phyloP scores from a whole-genome alignment of 495 filamentous ascomycete genomes.

The Platismatia glauca region DNA sequence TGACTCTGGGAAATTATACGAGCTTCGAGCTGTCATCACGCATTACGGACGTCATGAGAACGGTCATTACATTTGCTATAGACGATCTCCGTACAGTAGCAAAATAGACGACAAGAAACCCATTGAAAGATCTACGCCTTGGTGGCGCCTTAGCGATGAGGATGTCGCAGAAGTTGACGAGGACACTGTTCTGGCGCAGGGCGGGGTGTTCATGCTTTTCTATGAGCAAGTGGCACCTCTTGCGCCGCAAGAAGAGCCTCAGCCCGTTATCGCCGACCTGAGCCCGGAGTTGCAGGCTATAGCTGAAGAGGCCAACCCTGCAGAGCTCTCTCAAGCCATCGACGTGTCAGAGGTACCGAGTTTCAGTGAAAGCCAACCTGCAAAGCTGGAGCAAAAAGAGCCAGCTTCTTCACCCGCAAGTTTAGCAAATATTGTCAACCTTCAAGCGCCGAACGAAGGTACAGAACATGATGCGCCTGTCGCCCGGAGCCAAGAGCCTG shows the following conservation, averaged over 20 bases:
- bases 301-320: neutral
- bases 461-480: neutral
- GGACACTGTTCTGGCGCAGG: conserved; percentile 60
- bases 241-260: neutral
- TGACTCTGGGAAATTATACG: conserved; percentile 51
- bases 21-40: conserved; percentile 75
- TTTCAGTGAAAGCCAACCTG: neutral
- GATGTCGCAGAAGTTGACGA: conserved; percentile 68
- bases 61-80: conserved; percentile 90
- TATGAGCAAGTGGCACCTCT: conserved; percentile 50
- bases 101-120: conserved; percentile 30
- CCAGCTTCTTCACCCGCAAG: neutral
- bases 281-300: neutral
- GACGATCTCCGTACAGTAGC: conserved; percentile 47
- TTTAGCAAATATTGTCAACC: neutral
- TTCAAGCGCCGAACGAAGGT: neutral
- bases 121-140: conserved; percentile 40
- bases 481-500: neutral
- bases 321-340: neutral
- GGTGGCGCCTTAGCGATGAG: conserved; percentile 85
- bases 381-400: neutral
- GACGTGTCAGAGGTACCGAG: neutral
- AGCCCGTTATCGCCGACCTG: neutral
- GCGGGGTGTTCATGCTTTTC: conserved; percentile 95
- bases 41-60: conserved; percentile 90